These are phyloP conservation scores for Hymenoscyphus linearis DNA, from an alignment of 2,329 filamentous ascomycete species.

Conservation along the genomic window DNA sequence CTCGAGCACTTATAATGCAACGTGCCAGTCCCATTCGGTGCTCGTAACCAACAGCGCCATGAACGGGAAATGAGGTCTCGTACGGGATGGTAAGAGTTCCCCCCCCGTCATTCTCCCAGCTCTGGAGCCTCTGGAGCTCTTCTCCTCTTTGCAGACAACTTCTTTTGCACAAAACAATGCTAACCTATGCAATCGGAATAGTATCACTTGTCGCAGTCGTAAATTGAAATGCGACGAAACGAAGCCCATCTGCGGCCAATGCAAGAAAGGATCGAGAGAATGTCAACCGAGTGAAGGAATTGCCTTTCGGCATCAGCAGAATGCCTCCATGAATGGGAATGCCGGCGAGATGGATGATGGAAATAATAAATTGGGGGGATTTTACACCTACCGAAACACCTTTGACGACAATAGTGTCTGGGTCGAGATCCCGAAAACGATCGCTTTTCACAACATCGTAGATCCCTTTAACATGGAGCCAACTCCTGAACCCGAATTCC, in stretches of 20 bases:
- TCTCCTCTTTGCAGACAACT: not conserved
- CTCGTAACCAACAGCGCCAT: conserved; percentile 11
- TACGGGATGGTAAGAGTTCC: conserved; percentile 32
- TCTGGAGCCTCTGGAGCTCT: no score
- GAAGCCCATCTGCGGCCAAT: conserved; percentile 56
- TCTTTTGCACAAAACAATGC: not conserved
- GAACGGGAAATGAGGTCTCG: conserved; percentile 33
- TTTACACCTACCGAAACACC: conserved; percentile 63
- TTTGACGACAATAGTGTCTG: conserved; percentile 56
- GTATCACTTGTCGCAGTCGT: conserved; percentile 48
- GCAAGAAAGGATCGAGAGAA: conserved; percentile 50
- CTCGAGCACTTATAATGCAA: not conserved
- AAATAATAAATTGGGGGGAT: conserved; percentile 45
- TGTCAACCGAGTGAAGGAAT: conserved; percentile 58
- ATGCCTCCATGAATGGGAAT: conserved; percentile 58
- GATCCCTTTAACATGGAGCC: conserved; percentile 54
- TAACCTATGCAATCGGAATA: conserved; percentile 32
- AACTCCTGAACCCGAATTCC: conserved; percentile 32
- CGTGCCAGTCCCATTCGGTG: not conserved
- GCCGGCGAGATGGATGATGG: conserved; percentile 35
- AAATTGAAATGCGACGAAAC: conserved; percentile 63
- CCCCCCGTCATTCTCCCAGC: not conserved
- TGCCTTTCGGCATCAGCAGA: conserved; percentile 64
- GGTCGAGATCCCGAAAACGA: conserved; percentile 56
- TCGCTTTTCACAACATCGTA: conserved; percentile 57